Base-by-base conservation (phyloP, 768 basidiomycete species). In the Cystoderma amianthinum region DNA sequence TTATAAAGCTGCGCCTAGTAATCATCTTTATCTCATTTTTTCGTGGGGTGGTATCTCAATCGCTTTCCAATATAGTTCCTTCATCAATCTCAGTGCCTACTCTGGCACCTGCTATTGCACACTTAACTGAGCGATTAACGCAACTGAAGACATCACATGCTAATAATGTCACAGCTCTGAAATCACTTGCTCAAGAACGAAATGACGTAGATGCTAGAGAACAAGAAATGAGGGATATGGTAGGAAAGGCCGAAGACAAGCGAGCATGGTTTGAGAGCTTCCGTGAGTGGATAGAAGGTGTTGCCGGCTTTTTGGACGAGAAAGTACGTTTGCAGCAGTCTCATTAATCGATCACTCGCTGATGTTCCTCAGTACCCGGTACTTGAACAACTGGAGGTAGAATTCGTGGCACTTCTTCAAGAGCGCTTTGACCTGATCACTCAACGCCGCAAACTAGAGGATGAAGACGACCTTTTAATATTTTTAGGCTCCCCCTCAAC, bases 291-390 rank as follows among this genome's bases (percentile, higher is more conserved):
- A 61, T 89, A 0, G 90, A 92, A 58, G 76, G 76, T 44, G 75
- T 92, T 5, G 90, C 85, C 3, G 74, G 74, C n/a, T 92, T 93
- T 58, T 64, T 93, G 15, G 90, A 93, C 52, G 85, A 87, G 63
- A 93, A 93, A 79, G 89, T 86, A 15, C 3, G 60, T 44, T 36
- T n/a, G n/a, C n/a, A n/a, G n/a, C n/a, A n/a, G n/a, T n/a, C 15
- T 34, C 45, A 56, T 45, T 44, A 37, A 17, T 5, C 7, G 35
- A 9, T 34, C 33, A 12, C 21, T 40, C 40, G 46, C 15, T 42
- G 38, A 25, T 38, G 43, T 36, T 33, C 21, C 34, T n/a, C 34
- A 93, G 90, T 90, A 78, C 50, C 89, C 89, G 5, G 62, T 66
- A 24, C 68, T 93, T 10, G 90, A 92, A 57, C 78, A 74, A 45